Evolutionary conservation across 2,329 filamentous ascomycete species (phyloP), one percentile per base, ranked within the genome.

Genomic region (Paramyrothecium sp.): DNA sequence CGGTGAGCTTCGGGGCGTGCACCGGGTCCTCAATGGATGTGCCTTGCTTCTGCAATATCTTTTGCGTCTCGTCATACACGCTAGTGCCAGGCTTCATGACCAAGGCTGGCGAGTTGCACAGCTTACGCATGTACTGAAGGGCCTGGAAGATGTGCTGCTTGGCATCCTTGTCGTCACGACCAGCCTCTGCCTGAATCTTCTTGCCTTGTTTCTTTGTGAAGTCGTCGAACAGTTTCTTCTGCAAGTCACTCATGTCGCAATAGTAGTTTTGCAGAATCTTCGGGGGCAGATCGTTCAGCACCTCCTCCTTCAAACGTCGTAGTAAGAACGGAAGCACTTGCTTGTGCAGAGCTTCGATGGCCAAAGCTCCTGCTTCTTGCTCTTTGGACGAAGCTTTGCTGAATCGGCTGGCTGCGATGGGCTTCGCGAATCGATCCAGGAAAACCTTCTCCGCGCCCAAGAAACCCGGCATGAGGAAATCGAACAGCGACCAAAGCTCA

Each of bases 201-300:
- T 92, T 96, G 68, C 92, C 89, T 71, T 99, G 94, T 64, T 92
- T 96, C 81, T 90, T 96, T 21, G 88, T 90, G 71, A 99, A 99
- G 70, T 98, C 94, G 49, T 98, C 95, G 67, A 99, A 99, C 1
- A 99, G 84, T 71, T 91, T 96, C 78, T 89, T 90, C 73, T 99
- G 95, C 54, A 99, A 79, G 56, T 99, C 95, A 67, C 92, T 97
- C 19, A 97, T 87, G 69, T 99, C 95, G 73, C 95, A 99, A 77
- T 99, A 99, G 78, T 99, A 99, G 74, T 99, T 99, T 72, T 99
- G 95, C 54, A 99, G 79, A 67, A 99, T 99, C 86, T 99, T 99
- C 8, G 95, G 95, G 2, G 95, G 95, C 10, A 99, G 80, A 67
- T 99, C 95, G 65, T 99, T 91, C 58, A 99, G 81, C 19, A 99